A percentile compares a stretch with the other conserved stretches of the same genome.
phyloP scores from a whole-genome alignment of 1,284 basidiomycete species.

The Earliella scabrosa region DNA sequence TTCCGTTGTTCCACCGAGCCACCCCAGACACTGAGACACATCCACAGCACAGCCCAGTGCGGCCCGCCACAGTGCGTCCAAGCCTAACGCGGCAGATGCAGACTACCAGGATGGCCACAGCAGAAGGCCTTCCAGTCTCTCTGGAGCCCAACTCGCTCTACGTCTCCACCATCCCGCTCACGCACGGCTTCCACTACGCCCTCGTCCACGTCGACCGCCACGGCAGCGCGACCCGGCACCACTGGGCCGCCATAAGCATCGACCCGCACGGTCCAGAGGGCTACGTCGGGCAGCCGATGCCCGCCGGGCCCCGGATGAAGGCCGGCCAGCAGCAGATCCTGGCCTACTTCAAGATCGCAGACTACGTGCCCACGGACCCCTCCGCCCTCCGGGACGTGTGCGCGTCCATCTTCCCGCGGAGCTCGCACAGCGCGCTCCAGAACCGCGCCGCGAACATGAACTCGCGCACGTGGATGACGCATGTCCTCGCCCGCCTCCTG shows the following conservation, averaged over 20 bases:
- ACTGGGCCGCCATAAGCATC: slow-evolving; percentile 25
- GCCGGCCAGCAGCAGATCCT: slow-evolving; percentile 20
- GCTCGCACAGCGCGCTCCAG: slow-evolving; percentile 18
- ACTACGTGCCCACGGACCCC: slow-evolving; percentile 15
- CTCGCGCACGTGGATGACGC: slow-evolving; percentile 27
- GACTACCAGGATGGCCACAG: slow-evolving; percentile 10
- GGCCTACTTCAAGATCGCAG: slow-evolving; percentile 26
- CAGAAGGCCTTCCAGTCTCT: slow-evolving; percentile 3
- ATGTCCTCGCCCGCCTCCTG: slow-evolving; percentile 19
- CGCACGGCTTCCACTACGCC: slow-evolving; percentile 27
- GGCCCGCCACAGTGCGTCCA: no score
- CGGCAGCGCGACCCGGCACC: slow-evolving; percentile 27
- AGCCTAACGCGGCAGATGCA: slow-evolving; percentile 18
- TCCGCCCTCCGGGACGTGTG: slow-evolving; percentile 16
- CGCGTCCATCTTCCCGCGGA: slow-evolving; percentile 14
- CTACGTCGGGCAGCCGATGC: slow-evolving; percentile 25
- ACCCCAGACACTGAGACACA: no score
- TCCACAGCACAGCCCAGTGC: no score
- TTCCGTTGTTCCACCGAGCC: no score
- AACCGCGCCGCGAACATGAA: slow-evolving; percentile 24
- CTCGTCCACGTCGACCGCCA: slow-evolving; percentile 23
- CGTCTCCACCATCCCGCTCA: slow-evolving; percentile 23
- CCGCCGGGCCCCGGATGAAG: slow-evolving; percentile 17
- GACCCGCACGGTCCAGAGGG: slow-evolving; percentile 21
- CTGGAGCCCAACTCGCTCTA: slow-evolving; percentile 18